Evolutionary conservation across 2,329 filamentous ascomycete genomes (phyloP).

Genomic region (Myrmaecium sp.): DNA sequence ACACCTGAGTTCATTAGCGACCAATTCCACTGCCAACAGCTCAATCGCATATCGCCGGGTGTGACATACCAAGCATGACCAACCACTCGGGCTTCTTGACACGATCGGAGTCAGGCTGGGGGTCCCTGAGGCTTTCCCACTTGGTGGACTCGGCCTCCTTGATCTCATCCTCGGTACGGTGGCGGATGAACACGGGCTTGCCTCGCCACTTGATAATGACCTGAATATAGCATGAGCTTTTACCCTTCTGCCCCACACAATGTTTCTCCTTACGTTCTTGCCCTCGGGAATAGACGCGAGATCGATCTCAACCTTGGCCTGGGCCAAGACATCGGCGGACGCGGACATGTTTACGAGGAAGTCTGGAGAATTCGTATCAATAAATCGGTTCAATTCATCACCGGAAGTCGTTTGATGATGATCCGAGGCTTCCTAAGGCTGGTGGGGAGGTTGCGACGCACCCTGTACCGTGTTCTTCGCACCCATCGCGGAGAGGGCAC

Average conservation of each 20-base stretch:
- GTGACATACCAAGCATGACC: slow-evolving; percentile 72
- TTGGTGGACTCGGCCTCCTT: slow-evolving; percentile 83
- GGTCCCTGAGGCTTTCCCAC: slow-evolving; percentile 71
- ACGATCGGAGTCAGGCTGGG: slow-evolving; percentile 77
- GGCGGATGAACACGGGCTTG: slow-evolving; percentile 99
- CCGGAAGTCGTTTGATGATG: too few relatives aligned
- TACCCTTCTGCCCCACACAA: not conserved
- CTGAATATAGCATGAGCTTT: slow-evolving; percentile 24
- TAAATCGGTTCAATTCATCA: slow-evolving; percentile 2
- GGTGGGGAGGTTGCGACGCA: slow-evolving; percentile 30
- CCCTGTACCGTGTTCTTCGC: slow-evolving; percentile 97
- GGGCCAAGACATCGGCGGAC: slow-evolving; percentile 92
- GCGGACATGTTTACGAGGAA: slow-evolving; percentile 99
- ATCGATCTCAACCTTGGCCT: slow-evolving; percentile 98
- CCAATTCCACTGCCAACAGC: slow-evolving; percentile 1
- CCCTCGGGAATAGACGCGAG: slow-evolving; percentile 86
- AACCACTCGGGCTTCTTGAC: slow-evolving; percentile 98
- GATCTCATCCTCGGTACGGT: slow-evolving; percentile 88
- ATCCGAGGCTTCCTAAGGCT: slow-evolving; percentile 1
- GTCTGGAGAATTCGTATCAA: slow-evolving; percentile 39
- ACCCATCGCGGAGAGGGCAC: slow-evolving; percentile 76
- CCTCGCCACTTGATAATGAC: slow-evolving; percentile 99
- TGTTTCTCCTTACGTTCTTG: slow-evolving; percentile 67
- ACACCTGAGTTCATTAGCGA: slow-evolving; percentile 55
- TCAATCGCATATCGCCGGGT: slow-evolving; percentile 4